phyloP scores from a whole-genome alignment of 1,284 basidiomycete species.

The Cryptococcus sp. region DNA sequence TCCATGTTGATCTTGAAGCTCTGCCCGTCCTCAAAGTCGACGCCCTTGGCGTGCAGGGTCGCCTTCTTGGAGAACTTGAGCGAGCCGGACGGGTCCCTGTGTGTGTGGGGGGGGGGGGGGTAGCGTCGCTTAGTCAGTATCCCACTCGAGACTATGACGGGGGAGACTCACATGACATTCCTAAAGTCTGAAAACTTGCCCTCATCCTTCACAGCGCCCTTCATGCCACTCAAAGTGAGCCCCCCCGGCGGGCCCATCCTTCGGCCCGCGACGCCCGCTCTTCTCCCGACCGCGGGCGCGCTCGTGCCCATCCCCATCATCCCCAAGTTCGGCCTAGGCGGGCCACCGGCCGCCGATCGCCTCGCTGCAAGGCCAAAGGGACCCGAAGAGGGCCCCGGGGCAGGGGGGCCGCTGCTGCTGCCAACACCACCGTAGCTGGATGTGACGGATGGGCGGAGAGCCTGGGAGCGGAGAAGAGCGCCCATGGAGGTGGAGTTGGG shows the following conservation, averaged over 20 bases:
- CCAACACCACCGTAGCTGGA: neutral
- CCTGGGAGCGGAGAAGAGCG: conserved; percentile 42
- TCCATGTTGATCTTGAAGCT: conserved; percentile 96
- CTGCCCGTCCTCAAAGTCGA: conserved; percentile 90
- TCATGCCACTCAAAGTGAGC: conserved; percentile 45
- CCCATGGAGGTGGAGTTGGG: conserved; percentile 44
- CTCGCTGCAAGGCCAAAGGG: conserved; percentile 46
- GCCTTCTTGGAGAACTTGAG: conserved; percentile 94
- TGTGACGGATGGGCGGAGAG: conserved; percentile 17
- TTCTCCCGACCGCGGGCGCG: conserved; percentile 34
- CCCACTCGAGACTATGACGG: neutral
- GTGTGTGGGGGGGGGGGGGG: neutral
- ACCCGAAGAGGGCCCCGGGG: conserved; percentile 38
- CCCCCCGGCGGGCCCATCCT: conserved; percentile 45
- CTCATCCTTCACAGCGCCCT: conserved; percentile 28
- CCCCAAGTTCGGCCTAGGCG: conserved; percentile 35
- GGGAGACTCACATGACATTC: conserved; percentile 78
- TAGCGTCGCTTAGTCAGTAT: neutral
- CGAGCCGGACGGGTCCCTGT: conserved; percentile 85
- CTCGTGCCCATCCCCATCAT: conserved; percentile 29
- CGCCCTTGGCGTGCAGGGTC: conserved; percentile 83
- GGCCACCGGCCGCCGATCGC: conserved; percentile 33
- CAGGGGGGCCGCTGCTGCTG: conserved; percentile 3
- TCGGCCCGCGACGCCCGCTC: conserved; percentile 34
- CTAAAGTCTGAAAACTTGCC: conserved; percentile 78